Conservation (phyloP, 2,329 filamentous ascomycete genomes). For the Seiridium unicorne region DNA sequence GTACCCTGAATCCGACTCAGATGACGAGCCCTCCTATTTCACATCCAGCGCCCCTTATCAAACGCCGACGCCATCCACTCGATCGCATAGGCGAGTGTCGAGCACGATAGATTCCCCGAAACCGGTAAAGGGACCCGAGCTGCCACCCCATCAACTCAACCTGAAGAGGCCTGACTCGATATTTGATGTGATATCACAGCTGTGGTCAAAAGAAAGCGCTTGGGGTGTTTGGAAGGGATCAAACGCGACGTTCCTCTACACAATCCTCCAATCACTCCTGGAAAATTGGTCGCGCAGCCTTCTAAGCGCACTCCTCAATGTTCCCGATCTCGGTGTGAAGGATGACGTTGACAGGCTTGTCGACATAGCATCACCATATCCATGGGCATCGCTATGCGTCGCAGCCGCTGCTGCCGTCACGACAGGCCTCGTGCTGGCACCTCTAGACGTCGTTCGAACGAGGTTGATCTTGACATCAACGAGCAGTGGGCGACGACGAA, state of each 20-base stretch:
- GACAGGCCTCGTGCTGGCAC: conserved; percentile 79
- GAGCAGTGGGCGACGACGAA: conserved; percentile 71
- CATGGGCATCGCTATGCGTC: conserved; percentile 77
- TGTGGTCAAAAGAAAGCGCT: conserved; percentile 86
- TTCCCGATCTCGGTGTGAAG: conserved; percentile 77
- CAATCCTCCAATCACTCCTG: conserved; percentile 77
- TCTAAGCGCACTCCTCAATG: conserved; percentile 84
- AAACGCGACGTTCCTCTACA: conserved; percentile 91
- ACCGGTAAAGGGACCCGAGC: conserved; percentile 30
- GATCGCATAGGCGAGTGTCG: conserved; percentile 29
- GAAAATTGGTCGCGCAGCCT: conserved; percentile 92
- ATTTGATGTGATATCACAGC: conserved; percentile 78
- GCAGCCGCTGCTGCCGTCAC: conserved; percentile 62
- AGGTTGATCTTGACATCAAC: conserved; percentile 82
- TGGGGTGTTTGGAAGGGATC: conserved; percentile 95
- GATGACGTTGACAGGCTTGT: conserved; percentile 76
- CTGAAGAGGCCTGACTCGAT: conserved; percentile 78
- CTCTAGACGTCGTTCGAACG: conserved; percentile 87
- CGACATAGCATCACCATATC: conserved; percentile 73
- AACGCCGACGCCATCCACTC: conserved; percentile 49
- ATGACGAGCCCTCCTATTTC: conserved; percentile 85
- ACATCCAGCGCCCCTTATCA: conserved; percentile 57
- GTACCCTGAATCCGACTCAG: conserved; percentile 60
- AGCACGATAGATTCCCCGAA: conserved; percentile 30
- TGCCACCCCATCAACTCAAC: conserved; percentile 60